Evolutionary conservation across 345 rosid species (phyloP).

Genomic region (Salix purpurea): DNA sequence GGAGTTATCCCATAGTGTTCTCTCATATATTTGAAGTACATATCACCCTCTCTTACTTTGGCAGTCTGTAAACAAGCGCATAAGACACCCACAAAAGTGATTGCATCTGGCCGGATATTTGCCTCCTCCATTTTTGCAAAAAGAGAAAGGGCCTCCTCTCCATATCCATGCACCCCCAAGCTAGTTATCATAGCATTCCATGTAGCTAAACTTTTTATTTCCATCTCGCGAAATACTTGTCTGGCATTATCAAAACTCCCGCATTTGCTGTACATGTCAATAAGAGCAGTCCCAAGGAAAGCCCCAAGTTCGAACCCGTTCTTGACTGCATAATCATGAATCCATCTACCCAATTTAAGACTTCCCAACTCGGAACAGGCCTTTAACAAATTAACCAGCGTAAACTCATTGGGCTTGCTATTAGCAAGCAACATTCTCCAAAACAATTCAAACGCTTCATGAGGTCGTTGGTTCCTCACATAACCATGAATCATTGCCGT

Average conservation of each 20-base stretch:
- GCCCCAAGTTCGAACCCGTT: constrained; percentile 46
- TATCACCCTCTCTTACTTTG: constrained; percentile 42
- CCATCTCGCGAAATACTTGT: constrained; percentile 49
- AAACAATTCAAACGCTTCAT: constrained; percentile 58
- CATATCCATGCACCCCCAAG: constrained; percentile 74
- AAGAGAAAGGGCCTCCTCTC: constrained; percentile 54
- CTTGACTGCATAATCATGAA: constrained; percentile 56
- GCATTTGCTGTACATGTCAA: constrained; percentile 60
- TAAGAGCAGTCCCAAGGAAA: constrained; percentile 67
- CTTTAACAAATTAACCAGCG: constrained; percentile 53
- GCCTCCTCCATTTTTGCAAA: constrained; percentile 53
- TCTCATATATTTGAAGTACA: constrained; percentile 46
- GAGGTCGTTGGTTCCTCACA: constrained; percentile 39
- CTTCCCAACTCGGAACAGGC: constrained; percentile 57
- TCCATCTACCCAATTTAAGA: constrained; percentile 51
- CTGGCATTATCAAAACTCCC: constrained; percentile 56
- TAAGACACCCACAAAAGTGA: constrained; percentile 72
- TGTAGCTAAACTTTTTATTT: constrained; percentile 52
- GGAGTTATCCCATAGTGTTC: constrained; percentile 46
- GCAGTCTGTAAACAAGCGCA: constrained; percentile 54
- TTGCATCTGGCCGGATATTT: constrained; percentile 49
- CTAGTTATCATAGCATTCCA: constrained; percentile 83
- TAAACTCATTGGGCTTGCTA: constrained; percentile 60
- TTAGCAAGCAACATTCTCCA: constrained; percentile 48
- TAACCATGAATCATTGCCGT: constrained; percentile 64